A percentile compares a stretch with the other conserved stretches of the same genome.
Evolutionary conservation across 148 eudicot species (phyloP).

Genomic region (Simmondsia chinensis): DNA sequence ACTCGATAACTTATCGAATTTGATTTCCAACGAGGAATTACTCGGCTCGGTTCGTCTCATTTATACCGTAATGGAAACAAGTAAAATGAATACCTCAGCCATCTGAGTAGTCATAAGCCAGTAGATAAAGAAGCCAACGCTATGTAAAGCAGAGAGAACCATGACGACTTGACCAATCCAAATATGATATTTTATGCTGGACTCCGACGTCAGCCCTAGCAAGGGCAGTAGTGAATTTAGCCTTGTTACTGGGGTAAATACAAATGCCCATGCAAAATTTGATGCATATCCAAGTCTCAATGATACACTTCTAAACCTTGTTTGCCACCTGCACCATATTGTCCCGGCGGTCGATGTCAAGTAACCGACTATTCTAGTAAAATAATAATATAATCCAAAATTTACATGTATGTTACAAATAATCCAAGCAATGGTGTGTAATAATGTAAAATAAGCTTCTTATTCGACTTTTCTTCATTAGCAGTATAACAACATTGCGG

Average conservation of each 20-base stretch:
- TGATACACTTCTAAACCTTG: slow-evolving; percentile 26
- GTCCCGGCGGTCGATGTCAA: no score
- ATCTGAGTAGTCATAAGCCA: slow-evolving; percentile 29
- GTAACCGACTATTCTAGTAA: no score
- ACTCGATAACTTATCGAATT: no score
- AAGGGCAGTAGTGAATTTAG: slow-evolving; percentile 43
- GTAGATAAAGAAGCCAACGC: slow-evolving; percentile 41
- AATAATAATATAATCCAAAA: no score
- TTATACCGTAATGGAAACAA: not conserved
- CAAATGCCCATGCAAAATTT: slow-evolving; percentile 41
- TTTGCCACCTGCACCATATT: slow-evolving; percentile 26
- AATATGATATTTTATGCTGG: slow-evolving; percentile 58
- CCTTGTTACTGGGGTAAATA: slow-evolving; percentile 51
- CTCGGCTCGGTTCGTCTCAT: no score
- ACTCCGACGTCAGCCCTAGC: slow-evolving; percentile 48
- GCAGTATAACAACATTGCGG: no score
- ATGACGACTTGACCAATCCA: slow-evolving; percentile 57
- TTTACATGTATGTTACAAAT: no score
- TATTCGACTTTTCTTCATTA: no score
- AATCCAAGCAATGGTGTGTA: no score
- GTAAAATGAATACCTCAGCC: slow-evolving; percentile 18
- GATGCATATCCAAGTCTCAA: slow-evolving; percentile 44
- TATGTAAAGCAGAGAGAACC: slow-evolving; percentile 36
- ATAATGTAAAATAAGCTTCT: no score
- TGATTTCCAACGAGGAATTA: no score